These are phyloP conservation scores for Leptographium radiaticola DNA, from an alignment of 2,329 filamentous ascomycete genomes.

Conservation along the genomic window DNA sequence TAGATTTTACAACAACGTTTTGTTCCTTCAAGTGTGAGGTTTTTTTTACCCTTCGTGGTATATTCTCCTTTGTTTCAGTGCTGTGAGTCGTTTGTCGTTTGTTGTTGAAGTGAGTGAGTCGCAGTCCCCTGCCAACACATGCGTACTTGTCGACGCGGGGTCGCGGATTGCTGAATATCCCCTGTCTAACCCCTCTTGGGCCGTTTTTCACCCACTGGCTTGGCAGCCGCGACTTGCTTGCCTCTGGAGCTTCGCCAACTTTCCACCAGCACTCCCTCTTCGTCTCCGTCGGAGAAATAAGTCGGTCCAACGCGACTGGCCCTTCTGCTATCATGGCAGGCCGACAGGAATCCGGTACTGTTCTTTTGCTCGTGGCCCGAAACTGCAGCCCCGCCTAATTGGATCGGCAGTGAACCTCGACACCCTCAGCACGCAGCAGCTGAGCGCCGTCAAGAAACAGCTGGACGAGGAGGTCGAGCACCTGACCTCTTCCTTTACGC, in stretches of 20 bases:
- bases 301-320: too few species aligned
- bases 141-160: neutral
- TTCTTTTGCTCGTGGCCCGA: neutral
- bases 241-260: neutral
- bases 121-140: too few species aligned
- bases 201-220: neutral
- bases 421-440: constrained; percentile 69
- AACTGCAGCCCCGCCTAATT: neutral
- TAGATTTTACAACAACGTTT: too few species aligned
- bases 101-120: too few species aligned
- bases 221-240: neutral
- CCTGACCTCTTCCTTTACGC: constrained; percentile 77
- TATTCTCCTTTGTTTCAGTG: too few species aligned
- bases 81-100: too few species aligned
- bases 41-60: too few species aligned
- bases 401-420: constrained; percentile 45
- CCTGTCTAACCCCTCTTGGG: neutral
- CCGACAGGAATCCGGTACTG: constrained; percentile 10
- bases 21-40: too few species aligned
- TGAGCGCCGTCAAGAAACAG: constrained; percentile 86
- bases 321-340: constrained; percentile 6
- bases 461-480: constrained; percentile 94
- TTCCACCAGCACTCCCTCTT: neutral
- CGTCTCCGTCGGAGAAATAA: neutral
- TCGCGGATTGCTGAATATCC: neutral